Percentiles rank a stretch among this genome's conserved stretches.
phyloP scores from a whole-genome alignment of 202 grass and related monocot species.

The Musa balbisiana region DNA sequence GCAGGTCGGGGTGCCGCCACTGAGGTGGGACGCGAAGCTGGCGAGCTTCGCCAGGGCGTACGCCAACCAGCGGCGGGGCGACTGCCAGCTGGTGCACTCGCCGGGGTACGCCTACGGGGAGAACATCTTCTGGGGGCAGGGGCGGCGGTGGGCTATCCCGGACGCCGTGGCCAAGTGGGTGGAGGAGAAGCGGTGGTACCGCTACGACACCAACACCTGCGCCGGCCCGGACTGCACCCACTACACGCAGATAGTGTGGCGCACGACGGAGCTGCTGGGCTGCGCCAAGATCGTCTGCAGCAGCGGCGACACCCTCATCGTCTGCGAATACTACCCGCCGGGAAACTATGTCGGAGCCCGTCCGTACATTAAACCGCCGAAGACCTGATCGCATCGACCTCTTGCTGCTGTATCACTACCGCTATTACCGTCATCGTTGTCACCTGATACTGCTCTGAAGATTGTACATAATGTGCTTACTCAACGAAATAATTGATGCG shows the following conservation, averaged over 20 bases:
- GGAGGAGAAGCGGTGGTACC: conserved; percentile 41
- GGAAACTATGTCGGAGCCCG: conserved; percentile 75
- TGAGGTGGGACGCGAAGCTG: conserved; percentile 52
- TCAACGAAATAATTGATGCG: too few species aligned
- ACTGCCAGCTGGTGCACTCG: conserved; percentile 79
- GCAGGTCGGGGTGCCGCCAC: conserved; percentile 30
- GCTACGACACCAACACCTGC: conserved; percentile 70
- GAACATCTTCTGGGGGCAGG: conserved; percentile 92
- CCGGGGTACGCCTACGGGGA: conserved; percentile 62
- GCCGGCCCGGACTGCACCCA: conserved; percentile 52
- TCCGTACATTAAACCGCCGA: conserved; percentile 26
- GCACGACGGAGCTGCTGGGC: conserved; percentile 24
- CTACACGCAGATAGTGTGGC: conserved; percentile 90
- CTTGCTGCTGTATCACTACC: too few species aligned
- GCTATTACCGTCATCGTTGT: too few species aligned
- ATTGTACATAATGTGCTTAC: too few species aligned
- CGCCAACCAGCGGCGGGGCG: conserved; percentile 47
- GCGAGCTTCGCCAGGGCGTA: conserved; percentile 58
- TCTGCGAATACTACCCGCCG: conserved; percentile 75
- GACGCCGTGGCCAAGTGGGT: conserved; percentile 64
- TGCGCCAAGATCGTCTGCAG: conserved; percentile 63
- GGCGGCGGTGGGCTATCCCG: conserved; percentile 38
- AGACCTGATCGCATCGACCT: not conserved
- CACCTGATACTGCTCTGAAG: too few species aligned
- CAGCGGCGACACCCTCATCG: conserved; percentile 45